Percentiles rank a stretch among this genome's conserved stretches.
Conservation (phyloP, 2,329 filamentous ascomycete genomes). For the Chaetomiaceae sp. region DNA sequence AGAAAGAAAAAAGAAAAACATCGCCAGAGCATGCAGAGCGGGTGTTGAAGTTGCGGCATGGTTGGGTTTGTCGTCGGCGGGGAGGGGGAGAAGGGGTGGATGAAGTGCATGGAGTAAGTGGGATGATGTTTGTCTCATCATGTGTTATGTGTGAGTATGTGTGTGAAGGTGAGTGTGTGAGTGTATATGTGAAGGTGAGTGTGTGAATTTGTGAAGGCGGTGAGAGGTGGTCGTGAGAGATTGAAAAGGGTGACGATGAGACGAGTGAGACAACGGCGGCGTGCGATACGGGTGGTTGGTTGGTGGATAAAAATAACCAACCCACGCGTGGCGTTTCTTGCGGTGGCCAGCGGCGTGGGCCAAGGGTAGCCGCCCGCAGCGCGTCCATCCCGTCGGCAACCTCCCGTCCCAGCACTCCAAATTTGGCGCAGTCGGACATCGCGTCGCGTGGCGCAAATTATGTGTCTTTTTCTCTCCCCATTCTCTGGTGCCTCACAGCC, state of each 20-base stretch:
- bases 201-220: background rate
- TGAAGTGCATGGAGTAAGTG: too few species aligned
- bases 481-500: too few species aligned
- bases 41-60: background rate
- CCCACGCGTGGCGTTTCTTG: background rate
- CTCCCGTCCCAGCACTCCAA: background rate
- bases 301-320: conserved; percentile 9
- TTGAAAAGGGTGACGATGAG: too few species aligned
- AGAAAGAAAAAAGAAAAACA: background rate
- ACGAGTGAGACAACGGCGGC: background rate
- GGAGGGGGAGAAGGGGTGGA: background rate
- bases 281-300: background rate
- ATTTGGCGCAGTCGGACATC: background rate
- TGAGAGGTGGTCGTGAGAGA: background rate
- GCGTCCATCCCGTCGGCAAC: conserved; percentile 2
- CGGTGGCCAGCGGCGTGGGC: background rate
- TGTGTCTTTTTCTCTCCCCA: background rate
- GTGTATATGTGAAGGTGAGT: background rate
- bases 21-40: background rate
- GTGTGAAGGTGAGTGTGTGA: background rate
- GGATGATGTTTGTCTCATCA: too few species aligned
- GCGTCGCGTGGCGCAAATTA: background rate
- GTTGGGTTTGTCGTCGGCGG: too few species aligned
- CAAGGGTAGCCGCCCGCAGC: too few species aligned
- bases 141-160: background rate